Evolutionary conservation across 2,329 filamentous ascomycete species (phyloP).

Genomic region (Dactylonectria macrodidyma): DNA sequence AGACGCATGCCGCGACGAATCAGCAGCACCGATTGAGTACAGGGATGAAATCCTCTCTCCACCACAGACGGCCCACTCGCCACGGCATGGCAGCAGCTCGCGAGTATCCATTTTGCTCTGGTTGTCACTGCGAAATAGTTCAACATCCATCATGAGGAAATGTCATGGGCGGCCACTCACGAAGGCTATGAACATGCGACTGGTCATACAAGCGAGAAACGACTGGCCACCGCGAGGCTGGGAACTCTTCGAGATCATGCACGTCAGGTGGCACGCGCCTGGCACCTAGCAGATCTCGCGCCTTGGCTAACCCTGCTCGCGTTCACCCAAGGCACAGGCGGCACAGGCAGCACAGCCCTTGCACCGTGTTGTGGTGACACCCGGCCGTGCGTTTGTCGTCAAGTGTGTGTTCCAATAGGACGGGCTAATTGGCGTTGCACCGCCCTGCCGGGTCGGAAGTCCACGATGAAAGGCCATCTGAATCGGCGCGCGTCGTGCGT

Average conservation of each 20-base stretch:
- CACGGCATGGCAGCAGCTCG: background rate
- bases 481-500: conserved; percentile 5
- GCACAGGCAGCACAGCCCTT: conserved; percentile 26
- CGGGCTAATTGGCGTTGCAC: conserved; percentile 40
- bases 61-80: background rate
- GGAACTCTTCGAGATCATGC: conserved; percentile 48
- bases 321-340: conserved; percentile 21
- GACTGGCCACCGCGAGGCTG: conserved; percentile 45
- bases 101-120: background rate
- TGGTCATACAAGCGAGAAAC: conserved; percentile 46
- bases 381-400: conserved; percentile 38
- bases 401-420: conserved; percentile 43
- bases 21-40: background rate
- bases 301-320: conserved; percentile 37
- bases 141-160: background rate
- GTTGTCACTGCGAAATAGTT: background rate
- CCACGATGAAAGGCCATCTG: conserved; percentile 21
- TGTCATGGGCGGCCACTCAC: conserved; percentile 24
- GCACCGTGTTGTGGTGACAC: conserved; percentile 37
- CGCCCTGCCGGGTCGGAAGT: conserved; percentile 40
- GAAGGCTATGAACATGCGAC: conserved; percentile 33
- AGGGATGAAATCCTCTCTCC: background rate
- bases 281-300: conserved; percentile 47
- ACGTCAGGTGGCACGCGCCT: conserved; percentile 46
- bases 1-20: background rate